Evolutionary conservation across 768 basidiomycete species (phyloP).

Genomic region (Suillus subaureus): DNA sequence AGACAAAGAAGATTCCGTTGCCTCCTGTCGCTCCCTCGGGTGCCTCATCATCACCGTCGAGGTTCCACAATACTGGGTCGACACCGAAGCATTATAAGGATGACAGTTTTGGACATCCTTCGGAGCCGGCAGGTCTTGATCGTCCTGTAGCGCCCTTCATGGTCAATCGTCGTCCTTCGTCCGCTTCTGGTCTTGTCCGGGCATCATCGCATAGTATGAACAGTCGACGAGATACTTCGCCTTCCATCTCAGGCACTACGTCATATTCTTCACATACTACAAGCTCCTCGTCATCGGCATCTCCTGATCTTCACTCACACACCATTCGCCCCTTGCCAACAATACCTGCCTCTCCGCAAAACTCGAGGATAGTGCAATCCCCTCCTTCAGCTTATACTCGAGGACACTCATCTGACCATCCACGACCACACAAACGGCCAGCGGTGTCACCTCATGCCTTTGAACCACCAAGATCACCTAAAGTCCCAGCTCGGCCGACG

Average conservation of each 20-base stretch:
- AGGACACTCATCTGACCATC: slow-evolving; percentile 21
- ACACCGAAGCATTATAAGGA: slow-evolving; percentile 30
- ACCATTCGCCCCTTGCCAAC: slow-evolving; percentile 21
- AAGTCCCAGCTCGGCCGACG: slow-evolving; percentile 36
- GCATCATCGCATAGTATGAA: slow-evolving; percentile 16
- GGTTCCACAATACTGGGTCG: slow-evolving; percentile 23
- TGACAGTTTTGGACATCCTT: slow-evolving; percentile 17
- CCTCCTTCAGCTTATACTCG: slow-evolving; percentile 23
- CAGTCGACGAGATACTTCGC: slow-evolving; percentile 28
- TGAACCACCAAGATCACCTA: slow-evolving; percentile 12
- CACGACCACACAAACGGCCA: slow-evolving; percentile 17
- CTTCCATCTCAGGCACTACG: slow-evolving; percentile 19
- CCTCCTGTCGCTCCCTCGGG: slow-evolving; percentile 15
- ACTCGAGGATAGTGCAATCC: slow-evolving; percentile 14
- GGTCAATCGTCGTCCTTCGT: slow-evolving; percentile 15
- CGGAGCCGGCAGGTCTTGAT: slow-evolving; percentile 21
- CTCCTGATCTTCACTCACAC: slow-evolving; percentile 16
- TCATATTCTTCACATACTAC: slow-evolving; percentile 10
- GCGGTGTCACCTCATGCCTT: slow-evolving; percentile 9
- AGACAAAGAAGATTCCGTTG: slow-evolving; percentile 16
- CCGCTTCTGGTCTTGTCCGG: slow-evolving; percentile 9
- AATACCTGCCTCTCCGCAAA: slow-evolving; percentile 35
- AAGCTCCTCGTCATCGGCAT: slow-evolving; percentile 13
- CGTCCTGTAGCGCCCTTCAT: slow-evolving; percentile 14
- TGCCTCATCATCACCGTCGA: slow-evolving; percentile 20